Base-by-base conservation (phyloP, 139 green algal species). In the Chlamydomonas eustigma region DNA sequence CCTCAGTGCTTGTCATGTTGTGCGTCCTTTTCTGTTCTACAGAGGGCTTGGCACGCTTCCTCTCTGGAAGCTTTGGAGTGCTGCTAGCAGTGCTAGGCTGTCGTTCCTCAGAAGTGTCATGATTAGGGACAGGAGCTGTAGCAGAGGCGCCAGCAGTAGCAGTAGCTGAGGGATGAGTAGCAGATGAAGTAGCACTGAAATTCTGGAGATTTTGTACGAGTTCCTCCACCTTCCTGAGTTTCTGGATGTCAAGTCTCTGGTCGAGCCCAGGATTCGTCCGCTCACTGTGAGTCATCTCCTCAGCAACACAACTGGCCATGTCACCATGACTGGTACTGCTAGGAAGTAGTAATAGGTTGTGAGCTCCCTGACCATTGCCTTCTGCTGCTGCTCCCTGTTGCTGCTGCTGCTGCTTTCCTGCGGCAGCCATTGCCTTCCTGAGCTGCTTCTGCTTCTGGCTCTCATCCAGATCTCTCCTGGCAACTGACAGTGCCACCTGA, bases 151-250 rank as follows among this genome's bases (percentile, higher is more conserved):
- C 44, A 18, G 44, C 44, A 12, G 12, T 18, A 28, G 44, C 44
- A 58, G 12, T 18, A 28, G 18, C 12, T 12, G 44, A 12, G 12
- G 18, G 18, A 18, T 58, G 44, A n/a, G n/a, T n/a, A n/a, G n/a
- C n/a, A n/a, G n/a, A n/a, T n/a, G n/a, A n/a, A n/a, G n/a, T n/a
- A n/a, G n/a, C n/a, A n/a, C n/a, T n/a, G n/a, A n/a, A n/a, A 12
- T 58, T 12, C 44, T 39, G 71, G 76, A 84, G 58, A 71, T 12
- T 28, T 37, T 71, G 64, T 37, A 76, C 75, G 51, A 88, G 32
- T 66, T 71, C 52, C 74, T 88, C 79, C 51, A 85, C 51, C 50
- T 39, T 52, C 25, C 79, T 69, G 64, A 88, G 76, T 67, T 80
- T 80, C 38, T 78, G 64, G n/a, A 84, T 4, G 39, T 82, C 77